Base-by-base conservation (phyloP, 176 grass and related monocot species). In the Musa acuminata region DNA sequence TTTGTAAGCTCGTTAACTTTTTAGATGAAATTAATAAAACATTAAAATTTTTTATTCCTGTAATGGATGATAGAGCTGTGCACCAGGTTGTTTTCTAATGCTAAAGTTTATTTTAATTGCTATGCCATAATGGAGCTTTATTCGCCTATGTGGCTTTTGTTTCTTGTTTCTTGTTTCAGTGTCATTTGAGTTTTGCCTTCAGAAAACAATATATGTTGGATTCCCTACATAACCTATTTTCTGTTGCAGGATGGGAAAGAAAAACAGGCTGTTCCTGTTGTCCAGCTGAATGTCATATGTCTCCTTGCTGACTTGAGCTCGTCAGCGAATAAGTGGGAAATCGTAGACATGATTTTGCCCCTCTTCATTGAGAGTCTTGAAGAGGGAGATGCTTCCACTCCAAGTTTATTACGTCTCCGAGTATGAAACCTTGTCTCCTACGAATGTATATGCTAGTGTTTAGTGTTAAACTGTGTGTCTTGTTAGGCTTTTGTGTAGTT, bases 301-400 rank as follows among this genome's bases (percentile, higher is more conserved):
- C 84, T 98, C 83, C 80, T 98, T 14, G 95, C 95, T 67, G 84
- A 98, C 82, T 72, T 98, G 77, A 90, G 95, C 75, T 86, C 90
- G 54, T 85, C 78, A 84, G 83, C 94, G 73, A 98, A 98, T 77
- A 98, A 93, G 82, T 92, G 86, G 90, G 95, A 98, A 85, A 91
- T 98, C 71, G 95, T 98, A 48, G 95, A 98, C 90, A 98, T 98
- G 95, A 89, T 94, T 77, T 82, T 98, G 62, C 95, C 95, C 51
- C 95, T 93, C 80, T 98, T 93, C 84, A 94, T 98, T 78, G 95
- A 98, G 87, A 87, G 85, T 89, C 80, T 98, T 73, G 95, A 98
- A 85, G 95, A 98, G 82, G 95, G 95, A 66, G 95, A 98, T 72
- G 95, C 95, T 87, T 91, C 84, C 53, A 53, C 80, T 83, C 88